A percentile compares a stretch with the other conserved stretches of the same genome.
These are phyloP conservation scores for Kandelia obovata DNA, from an alignment of 345 rosid species.

Conservation along the genomic window DNA sequence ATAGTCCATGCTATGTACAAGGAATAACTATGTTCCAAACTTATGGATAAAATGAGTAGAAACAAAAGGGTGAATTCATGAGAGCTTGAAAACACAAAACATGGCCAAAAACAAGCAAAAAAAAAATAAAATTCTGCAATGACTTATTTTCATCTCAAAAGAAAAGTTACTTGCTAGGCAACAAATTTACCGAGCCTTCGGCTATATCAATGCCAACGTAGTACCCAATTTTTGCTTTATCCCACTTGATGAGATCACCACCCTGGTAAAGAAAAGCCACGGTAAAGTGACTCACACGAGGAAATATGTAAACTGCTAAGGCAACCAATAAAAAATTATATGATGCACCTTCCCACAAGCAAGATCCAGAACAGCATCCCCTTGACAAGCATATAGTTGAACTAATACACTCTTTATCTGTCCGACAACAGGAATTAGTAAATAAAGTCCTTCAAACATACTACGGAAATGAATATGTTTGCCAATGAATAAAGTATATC, in stretches of 20 bases:
- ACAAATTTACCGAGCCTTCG: conserved; percentile 82
- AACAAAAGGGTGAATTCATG: no score
- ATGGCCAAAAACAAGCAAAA: no score
- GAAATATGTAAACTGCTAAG: neutral
- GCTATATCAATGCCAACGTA: conserved; percentile 97
- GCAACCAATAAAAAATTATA: neutral
- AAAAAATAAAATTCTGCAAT: no score
- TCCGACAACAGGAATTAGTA: conserved; percentile 4
- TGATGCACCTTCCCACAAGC: conserved; percentile 84
- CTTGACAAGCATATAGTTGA: conserved; percentile 80
- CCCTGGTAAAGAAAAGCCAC: conserved; percentile 45
- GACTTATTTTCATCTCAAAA: neutral
- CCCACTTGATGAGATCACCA: conserved; percentile 99
- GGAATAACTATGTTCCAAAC: neutral
- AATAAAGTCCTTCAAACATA: neutral
- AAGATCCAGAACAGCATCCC: conserved; percentile 94
- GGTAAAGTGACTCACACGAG: neutral
- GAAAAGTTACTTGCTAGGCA: neutral
- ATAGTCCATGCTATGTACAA: neutral
- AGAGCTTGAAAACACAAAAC: neutral
- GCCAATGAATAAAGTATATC: conserved; percentile 3
- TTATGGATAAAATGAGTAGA: no score
- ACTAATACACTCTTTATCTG: conserved; percentile 97
- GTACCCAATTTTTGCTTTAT: conserved; percentile 84
- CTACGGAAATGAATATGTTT: neutral